Percentiles rank a stretch among this genome's conserved stretches.
phyloP scores from a whole-genome alignment of 148 eudicot genomes.

The Rhododendron simsii region DNA sequence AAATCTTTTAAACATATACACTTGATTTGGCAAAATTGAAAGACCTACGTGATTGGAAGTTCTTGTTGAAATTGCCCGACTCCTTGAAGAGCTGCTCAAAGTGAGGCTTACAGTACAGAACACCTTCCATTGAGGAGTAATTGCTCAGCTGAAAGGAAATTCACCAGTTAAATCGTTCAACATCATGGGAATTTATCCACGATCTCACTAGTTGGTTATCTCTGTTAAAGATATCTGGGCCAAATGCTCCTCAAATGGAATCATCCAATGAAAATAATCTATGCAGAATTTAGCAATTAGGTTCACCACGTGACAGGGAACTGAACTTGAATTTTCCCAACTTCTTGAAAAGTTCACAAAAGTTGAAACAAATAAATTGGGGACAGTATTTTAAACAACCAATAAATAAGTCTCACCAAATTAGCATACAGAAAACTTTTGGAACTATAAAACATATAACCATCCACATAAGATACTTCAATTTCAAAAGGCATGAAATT shows the following conservation, averaged over 20 bases:
- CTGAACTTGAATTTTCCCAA: background rate
- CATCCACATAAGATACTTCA: background rate
- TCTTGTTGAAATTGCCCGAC: conserved; percentile 80
- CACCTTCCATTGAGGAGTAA: conserved; percentile 94
- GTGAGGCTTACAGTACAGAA: conserved; percentile 92
- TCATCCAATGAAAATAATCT: no score
- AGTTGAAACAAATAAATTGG: background rate
- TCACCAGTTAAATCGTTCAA: background rate
- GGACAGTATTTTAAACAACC: background rate
- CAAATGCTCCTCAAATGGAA: conserved; percentile 1
- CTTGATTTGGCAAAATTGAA: background rate
- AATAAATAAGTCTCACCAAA: background rate
- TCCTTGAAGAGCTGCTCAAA: conserved; percentile 97
- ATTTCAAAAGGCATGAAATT: background rate
- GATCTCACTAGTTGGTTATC: background rate
- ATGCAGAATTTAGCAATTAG: background rate
- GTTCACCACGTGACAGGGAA: background rate
- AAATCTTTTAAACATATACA: background rate
- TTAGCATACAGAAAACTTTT: background rate
- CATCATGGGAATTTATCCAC: background rate
- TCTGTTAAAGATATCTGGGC: background rate
- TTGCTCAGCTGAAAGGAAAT: conserved; percentile 58
- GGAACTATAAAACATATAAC: background rate
- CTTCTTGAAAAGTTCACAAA: background rate
- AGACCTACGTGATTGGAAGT: conserved; percentile 74